Conservation (phyloP, 257 asterid species). For the Nicotiana undulata region DNA sequence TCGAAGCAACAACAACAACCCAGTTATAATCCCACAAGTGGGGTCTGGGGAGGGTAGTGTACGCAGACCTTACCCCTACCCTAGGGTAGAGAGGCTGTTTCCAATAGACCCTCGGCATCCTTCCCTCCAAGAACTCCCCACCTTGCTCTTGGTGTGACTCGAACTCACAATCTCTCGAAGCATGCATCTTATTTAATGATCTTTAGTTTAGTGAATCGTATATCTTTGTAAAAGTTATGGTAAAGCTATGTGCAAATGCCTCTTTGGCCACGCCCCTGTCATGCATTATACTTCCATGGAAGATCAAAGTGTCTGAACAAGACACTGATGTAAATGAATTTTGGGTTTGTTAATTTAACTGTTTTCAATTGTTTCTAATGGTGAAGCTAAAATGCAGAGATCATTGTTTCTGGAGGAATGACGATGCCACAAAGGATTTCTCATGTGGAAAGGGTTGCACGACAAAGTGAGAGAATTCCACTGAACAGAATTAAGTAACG, state of each 20-base stretch:
- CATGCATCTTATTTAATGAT: neutral
- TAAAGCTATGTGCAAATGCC: neutral
- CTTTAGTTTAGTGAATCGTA: neutral
- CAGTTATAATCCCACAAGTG: no score
- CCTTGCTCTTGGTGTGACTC: no score
- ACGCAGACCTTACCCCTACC: no score
- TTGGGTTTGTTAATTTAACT: neutral
- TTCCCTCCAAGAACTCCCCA: no score
- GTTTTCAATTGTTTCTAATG: slow-evolving; percentile 6
- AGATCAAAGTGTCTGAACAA: no score
- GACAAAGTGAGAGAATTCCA: slow-evolving; percentile 60
- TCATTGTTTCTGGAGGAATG: slow-evolving; percentile 95
- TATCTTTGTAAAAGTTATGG: neutral
- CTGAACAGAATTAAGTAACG: slow-evolving; percentile 41
- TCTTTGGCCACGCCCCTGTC: neutral
- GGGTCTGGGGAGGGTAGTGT: no score
- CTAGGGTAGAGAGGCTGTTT: no score
- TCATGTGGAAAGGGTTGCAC: slow-evolving; percentile 41
- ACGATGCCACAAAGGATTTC: slow-evolving; percentile 79
- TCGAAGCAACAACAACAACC: no score
- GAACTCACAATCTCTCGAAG: no score
- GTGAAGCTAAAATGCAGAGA: slow-evolving; percentile 44
- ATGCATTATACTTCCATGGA: no score
- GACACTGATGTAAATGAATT: neutral
- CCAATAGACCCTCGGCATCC: no score